These are phyloP conservation scores for Penicillium sp. DNA, from an alignment of 2,329 filamentous ascomycete species.

Conservation along the genomic window DNA sequence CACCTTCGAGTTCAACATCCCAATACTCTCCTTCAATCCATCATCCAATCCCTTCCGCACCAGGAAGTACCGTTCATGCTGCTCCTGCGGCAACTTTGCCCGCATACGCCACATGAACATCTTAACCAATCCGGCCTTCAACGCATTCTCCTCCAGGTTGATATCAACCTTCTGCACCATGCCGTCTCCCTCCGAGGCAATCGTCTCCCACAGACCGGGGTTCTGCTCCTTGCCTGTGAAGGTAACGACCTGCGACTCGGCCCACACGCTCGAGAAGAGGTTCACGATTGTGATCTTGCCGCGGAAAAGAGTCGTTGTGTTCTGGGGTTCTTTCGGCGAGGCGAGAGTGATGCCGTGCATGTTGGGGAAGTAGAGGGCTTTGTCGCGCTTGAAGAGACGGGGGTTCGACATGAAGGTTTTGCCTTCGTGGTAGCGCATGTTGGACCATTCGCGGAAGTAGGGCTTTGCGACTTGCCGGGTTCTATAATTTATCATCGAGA, in stretches of 20 bases:
- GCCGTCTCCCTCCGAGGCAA: constrained; percentile 45
- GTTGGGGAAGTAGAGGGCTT: constrained; percentile 89
- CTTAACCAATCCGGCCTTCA: constrained; percentile 53
- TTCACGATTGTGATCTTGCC: constrained; percentile 70
- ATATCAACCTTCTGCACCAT: constrained; percentile 69
- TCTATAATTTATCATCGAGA: constrained; percentile 36
- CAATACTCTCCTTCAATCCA: constrained; percentile 51
- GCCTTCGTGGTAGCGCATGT: constrained; percentile 70
- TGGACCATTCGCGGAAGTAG: constrained; percentile 93
- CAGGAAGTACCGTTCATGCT: constrained; percentile 53
- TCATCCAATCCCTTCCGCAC: constrained; percentile 51
- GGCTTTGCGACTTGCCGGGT: constrained; percentile 70
- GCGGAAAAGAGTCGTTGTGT: constrained; percentile 67
- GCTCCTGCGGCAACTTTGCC: constrained; percentile 39
- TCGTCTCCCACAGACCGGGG: constrained; percentile 55
- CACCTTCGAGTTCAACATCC: constrained; percentile 77
- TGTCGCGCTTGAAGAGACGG: constrained; percentile 68
- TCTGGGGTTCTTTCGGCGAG: constrained; percentile 46
- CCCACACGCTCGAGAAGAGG: constrained; percentile 78
- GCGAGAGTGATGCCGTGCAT: constrained; percentile 69
- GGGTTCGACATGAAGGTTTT: constrained; percentile 85
- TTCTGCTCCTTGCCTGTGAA: constrained; percentile 62
- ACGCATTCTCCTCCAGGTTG: constrained; percentile 73
- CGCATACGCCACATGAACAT: constrained; percentile 47
- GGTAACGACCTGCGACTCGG: constrained; percentile 64